Base-by-base conservation (phyloP, 2,329 filamentous ascomycete species). In the Sphaerulina musiva region DNA sequence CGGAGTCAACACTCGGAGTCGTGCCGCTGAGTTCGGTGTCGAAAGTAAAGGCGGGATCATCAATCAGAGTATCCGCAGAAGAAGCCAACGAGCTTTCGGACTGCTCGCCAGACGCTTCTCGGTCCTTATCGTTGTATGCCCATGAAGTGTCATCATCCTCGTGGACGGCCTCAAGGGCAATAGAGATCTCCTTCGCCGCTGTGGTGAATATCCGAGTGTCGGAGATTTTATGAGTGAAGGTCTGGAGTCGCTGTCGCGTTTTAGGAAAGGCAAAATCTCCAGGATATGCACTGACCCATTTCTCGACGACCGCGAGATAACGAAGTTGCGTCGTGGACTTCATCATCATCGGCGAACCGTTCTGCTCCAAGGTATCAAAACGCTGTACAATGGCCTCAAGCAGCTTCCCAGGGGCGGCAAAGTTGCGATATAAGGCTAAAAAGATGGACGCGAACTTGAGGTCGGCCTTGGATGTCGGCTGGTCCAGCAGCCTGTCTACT, bases 111-210 rank as follows among this genome's bases (percentile, higher is more conserved):
- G 55, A 58, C 4, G 54, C 54, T 43, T 77, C 74, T 14, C 75
- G 72, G 61, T 82, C 76, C 20, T 83, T 81, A 66, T 97, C 92
- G 45, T 83, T 82, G 65, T 84, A 87, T n/a, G 87, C 89, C 93
- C 93, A 98, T 10, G 87, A 84, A 0, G 87, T 87, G 68, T 98
- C 92, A 65, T 97, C 93, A 67, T 97, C 91, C 64, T 95, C 87
- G 5, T 82, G 76, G 1, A 90, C 84, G 47, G 79, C 77, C 44
- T 91, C 86, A 12, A 97, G 75, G 63, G 87, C 84, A n/a, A 80
- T 79, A 17, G 83, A 80, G 73, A 98, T 93, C 67, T 96, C 89
- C 62, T 88, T 85, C 3, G 89, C 87, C 2, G 91, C 89, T 14
- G 88, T 84, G 17, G 87, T 83, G 70, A 95, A 95, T 48, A 95